Evolutionary conservation across 129 eudicot species (phyloP).

Genomic region (Helichrysum umbraculigerum): DNA sequence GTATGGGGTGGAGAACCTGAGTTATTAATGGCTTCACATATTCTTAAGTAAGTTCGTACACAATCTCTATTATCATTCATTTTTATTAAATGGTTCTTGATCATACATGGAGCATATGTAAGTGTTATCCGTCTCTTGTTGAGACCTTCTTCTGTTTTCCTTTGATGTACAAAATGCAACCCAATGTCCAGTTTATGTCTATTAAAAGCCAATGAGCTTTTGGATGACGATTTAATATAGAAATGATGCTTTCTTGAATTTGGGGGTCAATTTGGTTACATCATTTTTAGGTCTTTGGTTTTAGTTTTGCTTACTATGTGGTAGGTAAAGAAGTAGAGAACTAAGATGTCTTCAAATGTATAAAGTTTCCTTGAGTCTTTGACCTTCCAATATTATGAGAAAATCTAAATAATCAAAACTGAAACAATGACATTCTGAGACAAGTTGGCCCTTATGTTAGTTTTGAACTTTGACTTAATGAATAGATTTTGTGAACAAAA

Average conservation of each 20-base stretch:
- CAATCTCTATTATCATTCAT: neutral
- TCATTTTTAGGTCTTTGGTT: neutral
- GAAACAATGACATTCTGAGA: neutral
- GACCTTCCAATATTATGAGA: neutral
- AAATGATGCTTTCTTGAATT: neutral
- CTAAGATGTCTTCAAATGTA: neutral
- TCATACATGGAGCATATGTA: neutral
- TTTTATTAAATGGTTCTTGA: neutral
- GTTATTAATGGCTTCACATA: constrained; percentile 79
- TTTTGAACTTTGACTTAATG: neutral
- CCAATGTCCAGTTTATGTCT: neutral
- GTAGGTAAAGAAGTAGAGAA: neutral
- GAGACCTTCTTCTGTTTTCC: neutral
- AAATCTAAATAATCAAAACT: too few species aligned
- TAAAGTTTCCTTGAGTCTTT: neutral
- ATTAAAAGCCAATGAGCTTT: neutral
- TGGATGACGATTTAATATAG: neutral
- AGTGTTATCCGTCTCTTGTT: neutral
- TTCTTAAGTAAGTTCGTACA: constrained; percentile 59
- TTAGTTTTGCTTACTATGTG: neutral
- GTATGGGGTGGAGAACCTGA: constrained; percentile 99
- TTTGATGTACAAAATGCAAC: neutral
- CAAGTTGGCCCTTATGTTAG: neutral
- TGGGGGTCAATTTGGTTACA: neutral
- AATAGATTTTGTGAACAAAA: neutral